Conservation (phyloP, 371 early-diverging fungal genomes). For the Haplosporangium sp. region DNA sequence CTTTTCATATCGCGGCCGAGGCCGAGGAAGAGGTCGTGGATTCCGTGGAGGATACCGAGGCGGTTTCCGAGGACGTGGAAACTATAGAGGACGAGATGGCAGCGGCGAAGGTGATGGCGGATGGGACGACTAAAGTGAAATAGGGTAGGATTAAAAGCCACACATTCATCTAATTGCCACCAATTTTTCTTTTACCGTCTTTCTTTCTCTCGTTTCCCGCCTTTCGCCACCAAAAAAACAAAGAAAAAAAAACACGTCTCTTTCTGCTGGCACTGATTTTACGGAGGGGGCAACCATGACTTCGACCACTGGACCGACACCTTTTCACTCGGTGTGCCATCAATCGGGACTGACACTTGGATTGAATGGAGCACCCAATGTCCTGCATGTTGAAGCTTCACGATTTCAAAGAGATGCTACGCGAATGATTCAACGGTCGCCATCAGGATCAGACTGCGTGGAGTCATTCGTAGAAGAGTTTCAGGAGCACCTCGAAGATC, state of each 20-base stretch:
- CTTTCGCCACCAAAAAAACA: slow-evolving; percentile 10
- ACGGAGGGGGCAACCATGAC: slow-evolving; percentile 1
- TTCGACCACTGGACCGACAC: slow-evolving; percentile 13
- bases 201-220: not conserved
- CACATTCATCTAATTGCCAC: too few species aligned
- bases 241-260: not conserved
- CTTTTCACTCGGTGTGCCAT: slow-evolving; percentile 33
- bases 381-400: slow-evolving; percentile 34
- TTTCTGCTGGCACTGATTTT: not conserved
- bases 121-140: slow-evolving; percentile 3
- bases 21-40: slow-evolving; percentile 20
- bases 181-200: not conserved
- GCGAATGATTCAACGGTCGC: slow-evolving; percentile 24
- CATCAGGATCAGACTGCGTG: slow-evolving; percentile 7
- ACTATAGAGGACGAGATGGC: slow-evolving; percentile 13
- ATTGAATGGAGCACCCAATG: slow-evolving; percentile 19
- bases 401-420: slow-evolving; percentile 44
- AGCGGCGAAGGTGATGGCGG: slow-evolving; percentile 3
- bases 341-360: slow-evolving; percentile 41
- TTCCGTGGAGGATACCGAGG: slow-evolving; percentile 15
- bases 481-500: slow-evolving; percentile 44
- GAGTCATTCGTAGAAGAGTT: slow-evolving; percentile 34
- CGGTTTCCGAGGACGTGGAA: slow-evolving; percentile 13
- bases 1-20: slow-evolving; percentile 14
- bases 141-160: not conserved